These are phyloP conservation scores for Thermochaetoides thermophila DNA, from an alignment of 495 filamentous ascomycete species.

Conservation along the genomic window DNA sequence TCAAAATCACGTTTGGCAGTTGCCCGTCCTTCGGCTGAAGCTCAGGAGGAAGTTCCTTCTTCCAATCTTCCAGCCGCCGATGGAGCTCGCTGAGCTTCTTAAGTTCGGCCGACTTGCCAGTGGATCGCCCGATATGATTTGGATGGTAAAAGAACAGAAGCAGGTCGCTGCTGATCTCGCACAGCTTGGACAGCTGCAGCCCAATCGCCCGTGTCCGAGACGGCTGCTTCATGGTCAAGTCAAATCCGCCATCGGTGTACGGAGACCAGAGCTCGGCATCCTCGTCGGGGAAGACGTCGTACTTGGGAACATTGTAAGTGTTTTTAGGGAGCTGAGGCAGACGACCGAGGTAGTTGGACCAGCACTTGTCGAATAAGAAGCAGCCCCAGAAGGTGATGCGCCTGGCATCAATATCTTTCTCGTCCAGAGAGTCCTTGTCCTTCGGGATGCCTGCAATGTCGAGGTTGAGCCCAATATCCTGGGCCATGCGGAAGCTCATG, in stretches of 20 bases:
- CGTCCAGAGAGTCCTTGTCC: constrained; percentile 46
- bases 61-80: constrained; percentile 81
- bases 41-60: constrained; percentile 69
- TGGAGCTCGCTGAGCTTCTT: constrained; percentile 90
- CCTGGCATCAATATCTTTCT: constrained; percentile 77
- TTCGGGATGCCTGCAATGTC: constrained; percentile 49
- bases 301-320: constrained; percentile 70
- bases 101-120: constrained; percentile 52
- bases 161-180: constrained; percentile 86
- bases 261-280: constrained; percentile 77
- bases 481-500: constrained; percentile 98
- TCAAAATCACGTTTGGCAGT: constrained; percentile 74
- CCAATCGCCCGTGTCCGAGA: constrained; percentile 72
- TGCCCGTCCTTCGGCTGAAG: constrained; percentile 82
- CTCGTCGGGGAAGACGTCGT: constrained; percentile 81
- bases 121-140: constrained; percentile 40
- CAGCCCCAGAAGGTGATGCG: constrained; percentile 97
- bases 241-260: constrained; percentile 71
- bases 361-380: constrained; percentile 95
- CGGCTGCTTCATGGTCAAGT: constrained; percentile 55
- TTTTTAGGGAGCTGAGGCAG: constrained; percentile 71
- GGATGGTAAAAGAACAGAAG: constrained; percentile 87
- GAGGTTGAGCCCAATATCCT: constrained; percentile 86
- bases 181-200: constrained; percentile 66
- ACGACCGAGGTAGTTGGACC: constrained; percentile 94